Evolutionary conservation across 2,329 filamentous ascomycete species (phyloP).

Genomic region (Pseudocercospora eumusae): DNA sequence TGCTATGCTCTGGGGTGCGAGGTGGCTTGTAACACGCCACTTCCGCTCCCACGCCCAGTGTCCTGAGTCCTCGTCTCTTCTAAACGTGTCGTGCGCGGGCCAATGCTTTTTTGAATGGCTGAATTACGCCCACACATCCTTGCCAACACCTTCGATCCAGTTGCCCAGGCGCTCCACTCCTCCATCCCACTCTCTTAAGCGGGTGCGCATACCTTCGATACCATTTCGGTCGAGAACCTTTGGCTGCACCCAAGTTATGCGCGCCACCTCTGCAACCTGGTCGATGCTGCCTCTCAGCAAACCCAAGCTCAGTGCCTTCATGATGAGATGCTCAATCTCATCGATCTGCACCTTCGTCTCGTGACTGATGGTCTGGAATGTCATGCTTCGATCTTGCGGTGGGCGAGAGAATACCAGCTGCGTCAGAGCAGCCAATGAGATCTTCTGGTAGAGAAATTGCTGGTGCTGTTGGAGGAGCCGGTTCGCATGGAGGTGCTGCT

Average conservation of each 20-base stretch:
- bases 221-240: conserved; percentile 96
- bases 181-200: conserved; percentile 90
- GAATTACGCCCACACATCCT: conserved; percentile 91
- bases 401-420: conserved; percentile 95
- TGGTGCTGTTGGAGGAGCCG: conserved; percentile 76
- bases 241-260: conserved; percentile 98
- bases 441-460: conserved; percentile 91
- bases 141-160: conserved; percentile 92
- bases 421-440: conserved; percentile 91
- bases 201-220: conserved; percentile 85
- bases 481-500: conserved; percentile 70
- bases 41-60: background rate
- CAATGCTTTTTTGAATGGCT: background rate
- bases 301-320: conserved; percentile 97
- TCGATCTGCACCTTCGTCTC: conserved; percentile 90
- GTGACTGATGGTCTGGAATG: conserved; percentile 80
- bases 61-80: background rate
- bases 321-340: conserved; percentile 96
- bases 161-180: conserved; percentile 95
- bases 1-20: background rate
- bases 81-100: background rate
- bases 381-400: conserved; percentile 92
- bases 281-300: conserved; percentile 90
- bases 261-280: conserved; percentile 89
- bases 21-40: background rate